These are phyloP conservation scores for Fusarium nodosum DNA, from an alignment of 2,329 filamentous ascomycete species.

Conservation along the genomic window DNA sequence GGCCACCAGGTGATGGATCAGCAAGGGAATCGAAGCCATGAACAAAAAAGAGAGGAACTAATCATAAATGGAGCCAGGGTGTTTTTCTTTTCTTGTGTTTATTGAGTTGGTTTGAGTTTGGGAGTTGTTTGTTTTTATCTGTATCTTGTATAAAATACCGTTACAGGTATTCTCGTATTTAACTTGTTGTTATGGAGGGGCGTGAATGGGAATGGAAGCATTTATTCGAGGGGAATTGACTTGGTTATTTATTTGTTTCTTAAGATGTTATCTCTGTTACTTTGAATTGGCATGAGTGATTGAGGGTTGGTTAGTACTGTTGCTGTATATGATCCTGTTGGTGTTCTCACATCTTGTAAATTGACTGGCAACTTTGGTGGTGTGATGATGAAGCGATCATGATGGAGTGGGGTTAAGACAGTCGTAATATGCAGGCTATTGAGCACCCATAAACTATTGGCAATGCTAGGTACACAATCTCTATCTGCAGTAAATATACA, in stretches of 20 bases:
- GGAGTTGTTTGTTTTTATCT: slow-evolving; percentile 3
- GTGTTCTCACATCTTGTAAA: not conserved
- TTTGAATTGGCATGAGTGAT: not conserved
- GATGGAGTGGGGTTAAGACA: not conserved
- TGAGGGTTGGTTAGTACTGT: too few relatives aligned
- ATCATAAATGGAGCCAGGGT: slow-evolving; percentile 45
- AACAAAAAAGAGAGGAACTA: slow-evolving; percentile 13
- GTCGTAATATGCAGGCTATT: not conserved
- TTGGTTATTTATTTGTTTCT: slow-evolving; percentile 21
- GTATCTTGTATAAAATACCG: slow-evolving; percentile 43
- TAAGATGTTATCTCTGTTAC: rapidly evolving
- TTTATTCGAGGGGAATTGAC: slow-evolving; percentile 22
- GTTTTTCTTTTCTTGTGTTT: slow-evolving; percentile 30
- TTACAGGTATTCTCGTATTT: slow-evolving; percentile 25
- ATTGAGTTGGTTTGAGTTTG: slow-evolving; percentile 5
- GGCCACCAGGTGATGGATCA: slow-evolving; percentile 20
- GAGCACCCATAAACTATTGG: too few relatives aligned
- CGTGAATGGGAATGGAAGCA: slow-evolving; percentile 14
- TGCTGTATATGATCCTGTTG: not conserved
- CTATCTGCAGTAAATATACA: not conserved
- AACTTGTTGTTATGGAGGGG: slow-evolving; percentile 23
- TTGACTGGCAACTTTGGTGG: not conserved
- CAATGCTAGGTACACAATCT: not conserved
- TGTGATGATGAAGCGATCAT: not conserved
- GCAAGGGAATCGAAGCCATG: slow-evolving; percentile 18